Base-by-base conservation (phyloP, 352 stramenopile genomes). In the Globisporangium spinosum region DNA sequence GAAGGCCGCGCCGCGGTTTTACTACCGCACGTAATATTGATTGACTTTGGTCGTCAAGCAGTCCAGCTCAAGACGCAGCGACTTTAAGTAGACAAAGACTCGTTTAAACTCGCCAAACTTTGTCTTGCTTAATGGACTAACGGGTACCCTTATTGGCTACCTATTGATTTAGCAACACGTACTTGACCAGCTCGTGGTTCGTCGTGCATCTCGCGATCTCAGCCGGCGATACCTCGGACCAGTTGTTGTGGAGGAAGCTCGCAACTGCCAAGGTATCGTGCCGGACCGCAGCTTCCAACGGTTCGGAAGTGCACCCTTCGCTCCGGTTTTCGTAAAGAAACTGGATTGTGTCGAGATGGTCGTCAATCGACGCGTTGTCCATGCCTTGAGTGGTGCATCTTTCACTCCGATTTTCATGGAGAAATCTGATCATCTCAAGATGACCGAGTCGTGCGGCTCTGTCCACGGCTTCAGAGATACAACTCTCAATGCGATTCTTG, bases 331-430 rank as follows among this genome's bases (percentile, higher is more conserved):
- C 38, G 38, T 45, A 12, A 4, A 45, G 12, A 45, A 45, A 45
- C 38, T 45, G 12, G 13, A 45, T 7, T 45, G 17, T 20, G 12
- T 45, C 35, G 10, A 43, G 35, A 43, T 43, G 10, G 35, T 17
- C 35, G 35, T 43, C 35, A 43, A 43, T 43, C 35, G 35, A 43
- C 10, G 35, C 35, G 35, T 43, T 43, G 35, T 43, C 9, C 35
- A 43, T 43, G 35, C 0, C 35, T 43, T 43, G 35, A 43, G 43
- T 53, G 43, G 43, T 62, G 32, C 38, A 45, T 3, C 38, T n/a
- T 60, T 43, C n/a, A n/a, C n/a, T 47, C 9, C 35, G 32, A 17
- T 64, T 53, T 10, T 35, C 58, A 20, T 70, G 64, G 22, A 70
- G 35, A 25, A 70, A 66, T 23, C 8, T 10, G 32, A 38, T 38